Conservation (phyloP, 768 basidiomycete genomes). For the Rickenella mellea region DNA sequence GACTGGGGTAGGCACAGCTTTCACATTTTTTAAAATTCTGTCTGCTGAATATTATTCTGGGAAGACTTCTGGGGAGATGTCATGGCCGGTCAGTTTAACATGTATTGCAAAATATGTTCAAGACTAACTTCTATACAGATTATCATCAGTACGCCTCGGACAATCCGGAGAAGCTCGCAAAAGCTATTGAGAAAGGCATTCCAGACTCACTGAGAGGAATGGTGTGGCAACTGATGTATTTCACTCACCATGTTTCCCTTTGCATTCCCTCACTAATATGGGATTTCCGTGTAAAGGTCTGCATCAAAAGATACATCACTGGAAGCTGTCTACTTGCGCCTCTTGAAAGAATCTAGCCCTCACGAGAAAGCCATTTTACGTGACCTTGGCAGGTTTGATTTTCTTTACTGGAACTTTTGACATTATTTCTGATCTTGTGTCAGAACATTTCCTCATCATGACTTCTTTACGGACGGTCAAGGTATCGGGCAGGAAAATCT, state of each 20-base stretch:
- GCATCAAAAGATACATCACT: slow-evolving; percentile 87
- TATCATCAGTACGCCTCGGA: slow-evolving; percentile 83
- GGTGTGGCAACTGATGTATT: slow-evolving; percentile 93
- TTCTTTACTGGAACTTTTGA: background rate
- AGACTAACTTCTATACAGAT: slow-evolving; percentile 33
- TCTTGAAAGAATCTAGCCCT: slow-evolving; percentile 74
- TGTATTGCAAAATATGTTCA: slow-evolving; percentile 2
- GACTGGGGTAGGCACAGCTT: slow-evolving; percentile 60
- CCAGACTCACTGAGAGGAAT: slow-evolving; percentile 83
- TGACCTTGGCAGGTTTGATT: slow-evolving; percentile 71
- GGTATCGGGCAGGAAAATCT: slow-evolving; percentile 96
- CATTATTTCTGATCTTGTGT: slow-evolving; percentile 2
- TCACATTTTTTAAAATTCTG: slow-evolving; percentile 1
- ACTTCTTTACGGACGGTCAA: slow-evolving; percentile 89
- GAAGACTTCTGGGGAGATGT: slow-evolving; percentile 93
- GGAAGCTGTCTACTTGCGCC: slow-evolving; percentile 70
- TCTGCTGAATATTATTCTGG: slow-evolving; percentile 5
- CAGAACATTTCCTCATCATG: slow-evolving; percentile 94
- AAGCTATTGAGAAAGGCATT: slow-evolving; percentile 88
- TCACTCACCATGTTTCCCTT: slow-evolving; percentile 6
- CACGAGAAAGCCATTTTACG: slow-evolving; percentile 94
- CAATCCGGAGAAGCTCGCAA: slow-evolving; percentile 67
- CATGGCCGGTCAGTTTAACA: slow-evolving; percentile 55
- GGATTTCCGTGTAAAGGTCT: slow-evolving; percentile 44
- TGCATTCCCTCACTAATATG: background rate